Evolutionary conservation across 441 rosid genomes (phyloP), one percentile per base, ranked within the genome.

Genomic region (Erodium texanum): DNA sequence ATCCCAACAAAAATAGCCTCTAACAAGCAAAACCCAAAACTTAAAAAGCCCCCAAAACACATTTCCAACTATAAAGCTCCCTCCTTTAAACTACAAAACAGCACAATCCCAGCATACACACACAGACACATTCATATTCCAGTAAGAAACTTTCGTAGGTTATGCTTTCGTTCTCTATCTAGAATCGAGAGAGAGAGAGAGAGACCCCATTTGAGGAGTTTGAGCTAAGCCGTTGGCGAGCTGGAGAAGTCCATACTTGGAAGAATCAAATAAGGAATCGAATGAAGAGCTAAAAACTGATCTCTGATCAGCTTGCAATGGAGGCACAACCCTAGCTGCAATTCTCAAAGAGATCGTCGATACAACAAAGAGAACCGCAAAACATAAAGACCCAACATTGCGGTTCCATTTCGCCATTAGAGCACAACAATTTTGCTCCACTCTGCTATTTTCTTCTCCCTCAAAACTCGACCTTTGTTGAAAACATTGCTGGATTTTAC

Each of bases 141-240:
- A 4, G 29, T 27, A 4, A 27, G 29, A 27, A 27, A 27, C 29
- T 27, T 27, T 27, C 29, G 2, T 27, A 27, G 29, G 29, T n/a
- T n/a, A n/a, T n/a, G n/a, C n/a, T n/a, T n/a, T n/a, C n/a, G n/a
- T 32, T 32, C 36, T 32, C 36, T 32, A 32, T 3, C 36, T 32
- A 32, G 3, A 32, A 32, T 32, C 2, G 29, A 73, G 43, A 65
- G 36, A 34, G 66, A 54, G 18, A 76, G 66, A 76, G 34, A 62
- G 62, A n/a, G 62, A 86, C 99, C 99, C 99, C 97, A 94, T 91
- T 78, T 87, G 97, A 78, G 99, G 99, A 84, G 97, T 87, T 70
- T n/a, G 78, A 76, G 88, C 97, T 73, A 94, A 76, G 24, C 97
- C 97, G 62, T 94, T 94, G 67, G 86, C 76, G 82, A 94, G 96